Base-by-base conservation (phyloP, 257 asterid species). In the Avicennia marina region DNA sequence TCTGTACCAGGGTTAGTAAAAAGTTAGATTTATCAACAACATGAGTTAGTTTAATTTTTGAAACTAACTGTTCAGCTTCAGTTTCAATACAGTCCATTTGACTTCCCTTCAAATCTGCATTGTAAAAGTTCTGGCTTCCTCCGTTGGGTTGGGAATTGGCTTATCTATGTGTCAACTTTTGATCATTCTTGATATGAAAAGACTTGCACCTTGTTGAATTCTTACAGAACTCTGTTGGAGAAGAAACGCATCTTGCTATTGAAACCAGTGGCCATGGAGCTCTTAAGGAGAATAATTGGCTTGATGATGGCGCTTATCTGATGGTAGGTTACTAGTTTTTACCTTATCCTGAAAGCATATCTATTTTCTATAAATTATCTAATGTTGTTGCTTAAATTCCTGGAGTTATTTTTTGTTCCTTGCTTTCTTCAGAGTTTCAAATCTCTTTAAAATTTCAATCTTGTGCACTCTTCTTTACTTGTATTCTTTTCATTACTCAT, bases 201-300 rank as follows among this genome's bases (percentile, higher is more conserved):
- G 31, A 21, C 25, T 11, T 53, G 25, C 36, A 2, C 49, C 20
- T 62, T 54, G 62, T 75, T 54, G 53, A 60, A 74, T 66, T 39
- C 44, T 64, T 43, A 41, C 90, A 93, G 99, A 93, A 89, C 72
- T 74, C 94, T 17, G 58, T 72, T 44, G 97, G 94, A 43, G 96
- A 80, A 75, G 96, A 86, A 72, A 85, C 99, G 48, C 89, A 93
- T 77, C 74, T 93, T 69, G 97, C 97, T 73, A 93, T 93, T 71
- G 99, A 93, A 78, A 93, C 99, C 70, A 93, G 99, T 80, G 99
- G 99, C 61, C 97, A 93, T 72, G 99, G 99, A 67, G 99, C 99
- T 71, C 90, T 93, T 21, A 93, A 86, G 95, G 99, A 89, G 75
- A 93, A 93, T 68, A 75, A 86, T 67, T 93, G 98, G 98, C 98